A percentile compares a stretch with the other conserved stretches of the same genome.
Conservation (phyloP, 352 stramenopile species). For the Phytophthora lateralis region DNA sequence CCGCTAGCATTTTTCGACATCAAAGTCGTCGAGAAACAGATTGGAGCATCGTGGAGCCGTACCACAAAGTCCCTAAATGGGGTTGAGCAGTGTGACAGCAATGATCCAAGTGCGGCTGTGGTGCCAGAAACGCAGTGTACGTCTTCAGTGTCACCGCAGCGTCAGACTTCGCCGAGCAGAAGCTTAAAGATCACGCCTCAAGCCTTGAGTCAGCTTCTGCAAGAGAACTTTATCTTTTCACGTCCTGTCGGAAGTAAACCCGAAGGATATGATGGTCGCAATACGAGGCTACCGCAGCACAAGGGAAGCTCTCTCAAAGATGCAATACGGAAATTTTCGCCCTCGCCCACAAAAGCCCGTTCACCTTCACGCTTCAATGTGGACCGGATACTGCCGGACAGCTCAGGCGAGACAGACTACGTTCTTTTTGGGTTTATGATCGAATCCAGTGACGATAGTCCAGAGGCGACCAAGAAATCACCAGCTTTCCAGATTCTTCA, state of each 20-base stretch:
- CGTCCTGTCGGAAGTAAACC: conserved; percentile 29
- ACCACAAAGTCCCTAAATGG: conserved; percentile 4
- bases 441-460: conserved; percentile 7
- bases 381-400: conserved; percentile 11
- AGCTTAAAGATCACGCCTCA: conserved; percentile 30
- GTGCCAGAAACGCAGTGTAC: background rate
- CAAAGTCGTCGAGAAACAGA: conserved; percentile 32
- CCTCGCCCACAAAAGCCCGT: conserved; percentile 2
- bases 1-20: conserved; percentile 64
- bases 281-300: conserved; percentile 1
- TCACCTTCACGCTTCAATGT: conserved; percentile 14
- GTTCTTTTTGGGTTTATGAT: conserved; percentile 36
- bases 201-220: conserved; percentile 55
- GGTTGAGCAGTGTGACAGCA: background rate
- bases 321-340: conserved; percentile 3
- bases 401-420: conserved; percentile 34
- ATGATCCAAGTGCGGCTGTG: background rate
- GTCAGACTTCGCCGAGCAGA: conserved; percentile 9
- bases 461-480: conserved; percentile 17
- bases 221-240: conserved; percentile 79
- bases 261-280: conserved; percentile 7
- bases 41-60: conserved; percentile 16
- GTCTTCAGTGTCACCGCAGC: conserved; percentile 2
- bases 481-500: conserved; percentile 40
- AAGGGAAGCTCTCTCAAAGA: conserved; percentile 3